These are phyloP conservation scores for Lipomyces mesembrius DNA, from an alignment of 805 yeast species.

Conservation along the genomic window DNA sequence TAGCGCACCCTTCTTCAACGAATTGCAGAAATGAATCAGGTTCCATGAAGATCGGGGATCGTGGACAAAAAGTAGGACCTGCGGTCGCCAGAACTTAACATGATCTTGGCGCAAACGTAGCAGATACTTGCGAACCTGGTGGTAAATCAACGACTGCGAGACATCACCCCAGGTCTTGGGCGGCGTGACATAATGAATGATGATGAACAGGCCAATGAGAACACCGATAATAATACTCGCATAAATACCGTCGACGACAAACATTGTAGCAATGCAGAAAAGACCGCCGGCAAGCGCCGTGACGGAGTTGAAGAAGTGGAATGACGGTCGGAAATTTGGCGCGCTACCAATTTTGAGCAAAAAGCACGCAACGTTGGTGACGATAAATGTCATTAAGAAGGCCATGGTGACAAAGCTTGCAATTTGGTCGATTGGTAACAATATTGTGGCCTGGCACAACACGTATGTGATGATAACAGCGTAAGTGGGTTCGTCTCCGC, in stretches of 20 bases:
- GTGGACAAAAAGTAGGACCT: constrained; percentile 82
- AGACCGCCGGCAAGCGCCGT: constrained; percentile 82
- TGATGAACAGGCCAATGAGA: constrained; percentile 65
- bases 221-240: constrained; percentile 76
- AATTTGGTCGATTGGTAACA: constrained; percentile 90
- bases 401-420: constrained; percentile 98
- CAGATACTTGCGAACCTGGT: constrained; percentile 91
- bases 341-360: constrained; percentile 86
- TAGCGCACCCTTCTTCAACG: constrained; percentile 92
- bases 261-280: constrained; percentile 81
- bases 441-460: constrained; percentile 79
- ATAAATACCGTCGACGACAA: constrained; percentile 87
- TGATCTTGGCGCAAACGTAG: constrained; percentile 84
- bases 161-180: constrained; percentile 99
- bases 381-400: constrained; percentile 91
- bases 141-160: constrained; percentile 91
- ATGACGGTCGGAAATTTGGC: constrained; percentile 97
- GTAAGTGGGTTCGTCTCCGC: constrained; percentile 58
- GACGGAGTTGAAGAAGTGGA: constrained; percentile 77
- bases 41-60: constrained; percentile 93
- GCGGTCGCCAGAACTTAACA: constrained; percentile 98
- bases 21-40: constrained; percentile 88
- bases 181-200: constrained; percentile 88
- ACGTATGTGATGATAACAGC: constrained; percentile 79
- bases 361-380: constrained; percentile 92